These are phyloP conservation scores for Aspergillus pseudoglaucus DNA, from an alignment of 2,329 filamentous ascomycete genomes.

Conservation along the genomic window DNA sequence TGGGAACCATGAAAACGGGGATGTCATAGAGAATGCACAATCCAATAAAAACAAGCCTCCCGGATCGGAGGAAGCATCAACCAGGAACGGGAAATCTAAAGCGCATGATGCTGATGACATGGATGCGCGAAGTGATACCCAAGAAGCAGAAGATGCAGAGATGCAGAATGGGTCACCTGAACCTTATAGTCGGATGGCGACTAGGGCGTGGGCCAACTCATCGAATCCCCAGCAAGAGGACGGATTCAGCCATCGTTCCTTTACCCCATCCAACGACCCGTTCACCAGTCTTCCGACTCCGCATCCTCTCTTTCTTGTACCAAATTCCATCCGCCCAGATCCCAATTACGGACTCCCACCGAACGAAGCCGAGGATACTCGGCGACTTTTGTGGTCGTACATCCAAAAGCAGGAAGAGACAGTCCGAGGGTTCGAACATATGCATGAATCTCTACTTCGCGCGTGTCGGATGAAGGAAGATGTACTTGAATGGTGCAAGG, in stretches of 20 bases:
- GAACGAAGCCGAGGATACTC: constrained; percentile 56
- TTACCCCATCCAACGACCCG: constrained; percentile 23
- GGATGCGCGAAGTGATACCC: constrained; percentile 6
- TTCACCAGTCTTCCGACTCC: constrained; percentile 34
- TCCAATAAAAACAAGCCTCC: constrained; percentile 2
- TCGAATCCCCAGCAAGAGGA: constrained; percentile 23
- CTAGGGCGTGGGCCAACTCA: constrained; percentile 38
- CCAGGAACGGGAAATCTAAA: constrained; percentile 9
- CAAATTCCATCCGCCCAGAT: constrained; percentile 45
- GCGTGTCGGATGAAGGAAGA: constrained; percentile 55
- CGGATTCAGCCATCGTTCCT: constrained; percentile 15
- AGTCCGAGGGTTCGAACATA: constrained; percentile 49
- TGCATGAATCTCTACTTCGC: constrained; percentile 51
- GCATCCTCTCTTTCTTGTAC: constrained; percentile 54
- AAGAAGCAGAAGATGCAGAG: constrained; percentile 23
- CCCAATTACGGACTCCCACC: constrained; percentile 52
- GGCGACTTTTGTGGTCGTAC: constrained; percentile 54
- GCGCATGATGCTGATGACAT: constrained; percentile 6
- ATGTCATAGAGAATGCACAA: constrained; percentile 4
- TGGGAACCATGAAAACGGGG: constrained; percentile 7
- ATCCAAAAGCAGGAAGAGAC: constrained; percentile 62
- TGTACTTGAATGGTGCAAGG: constrained; percentile 55
- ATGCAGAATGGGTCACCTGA: constrained; percentile 31
- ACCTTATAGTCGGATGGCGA: constrained; percentile 42
- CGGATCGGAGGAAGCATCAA: constrained; percentile 7